phyloP scores from a whole-genome alignment of 768 basidiomycete genomes.

The Leccinum truebloodii region DNA sequence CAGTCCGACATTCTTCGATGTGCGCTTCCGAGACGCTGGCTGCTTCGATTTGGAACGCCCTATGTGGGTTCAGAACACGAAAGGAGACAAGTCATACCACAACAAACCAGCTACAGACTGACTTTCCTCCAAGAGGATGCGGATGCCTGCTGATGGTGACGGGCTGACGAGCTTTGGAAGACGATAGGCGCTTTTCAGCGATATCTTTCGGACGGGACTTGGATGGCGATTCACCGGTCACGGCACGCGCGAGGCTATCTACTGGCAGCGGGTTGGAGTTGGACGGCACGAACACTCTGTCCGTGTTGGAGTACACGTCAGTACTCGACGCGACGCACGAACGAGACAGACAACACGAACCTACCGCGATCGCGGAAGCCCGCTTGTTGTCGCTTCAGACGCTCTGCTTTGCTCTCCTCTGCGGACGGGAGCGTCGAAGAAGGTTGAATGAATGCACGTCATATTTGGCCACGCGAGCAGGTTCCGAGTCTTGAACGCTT shows the following conservation, averaged over 20 bases:
- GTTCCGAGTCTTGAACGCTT: too few relatives aligned
- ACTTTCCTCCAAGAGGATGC: neutral
- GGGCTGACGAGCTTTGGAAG: slow-evolving; percentile 3
- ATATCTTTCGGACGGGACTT: slow-evolving; percentile 23
- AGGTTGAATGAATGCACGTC: too few relatives aligned
- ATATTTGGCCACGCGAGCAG: too few relatives aligned
- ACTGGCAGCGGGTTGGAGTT: slow-evolving; percentile 47
- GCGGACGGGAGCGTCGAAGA: slow-evolving; percentile 30
- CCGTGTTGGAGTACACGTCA: neutral
- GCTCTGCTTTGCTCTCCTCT: slow-evolving; percentile 61
- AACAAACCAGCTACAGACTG: slow-evolving; percentile 19
- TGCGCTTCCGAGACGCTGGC: too few relatives aligned
- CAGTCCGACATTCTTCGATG: too few relatives aligned
- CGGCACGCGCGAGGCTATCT: slow-evolving; percentile 51
- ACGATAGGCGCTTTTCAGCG: slow-evolving; percentile 2
- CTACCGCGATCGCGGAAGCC: slow-evolving; percentile 70
- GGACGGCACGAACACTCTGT: slow-evolving; percentile 55
- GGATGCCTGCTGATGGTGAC: neutral
- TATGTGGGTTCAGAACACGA: slow-evolving; percentile 4
- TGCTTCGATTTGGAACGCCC: neutral
- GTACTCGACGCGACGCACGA: neutral
- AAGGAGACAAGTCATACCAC: too few relatives aligned
- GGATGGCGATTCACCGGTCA: slow-evolving; percentile 48
- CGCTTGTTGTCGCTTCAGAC: slow-evolving; percentile 62
- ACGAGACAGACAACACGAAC: slow-evolving; percentile 36